Base-by-base conservation (phyloP, 2,329 filamentous ascomycete genomes). In the Stylonectria norvegica region DNA sequence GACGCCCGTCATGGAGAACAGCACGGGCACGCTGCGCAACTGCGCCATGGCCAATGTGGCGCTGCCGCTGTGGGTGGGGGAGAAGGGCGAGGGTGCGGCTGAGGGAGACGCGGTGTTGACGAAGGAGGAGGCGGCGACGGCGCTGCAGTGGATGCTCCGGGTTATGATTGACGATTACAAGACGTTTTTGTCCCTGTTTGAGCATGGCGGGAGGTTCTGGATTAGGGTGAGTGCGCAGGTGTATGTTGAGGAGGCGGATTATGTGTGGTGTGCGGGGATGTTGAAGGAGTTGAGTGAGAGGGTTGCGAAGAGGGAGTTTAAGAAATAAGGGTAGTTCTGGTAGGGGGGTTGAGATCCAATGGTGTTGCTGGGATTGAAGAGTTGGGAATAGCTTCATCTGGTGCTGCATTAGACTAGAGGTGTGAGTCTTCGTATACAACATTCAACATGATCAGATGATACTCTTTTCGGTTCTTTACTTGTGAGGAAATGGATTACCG, bases 161-260 rank as follows among this genome's bases (percentile, higher is more conserved):
- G 69, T 56, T 4, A 57, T 87, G 45, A 63, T 79, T 11, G 55
- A 66, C 1, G 75, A 83, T n/a, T 78, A 81, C 60, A 73, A 82
- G 39, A 93, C 89, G 0, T 91, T 88, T 55, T 65, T 93, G 36
- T 72, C 82, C 1, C 58, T 86, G 3, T 79, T 80, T 42, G 63
- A 73, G 7, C 80, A 89, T 50, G 72, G 66, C 0, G 75, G 74
- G 0, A 71, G 72, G 38, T 76, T 83, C 60, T 95, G 85, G 85
- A 71, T 75, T 0, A 70, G 91, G 34, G 57, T 95, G 34, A 89
- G 85, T 58, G 87, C 79, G 11, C 89, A 95, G 70, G 76, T 93
- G 0, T 97, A 93, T 60, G 65, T 96, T n/a, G 87, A 88, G 18
- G 60, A 83, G 49, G 72, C 72, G 10, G 89, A 96, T 62, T 95